These are phyloP conservation scores for Solanum chiquidenum DNA, from an alignment of 257 asterid genomes.

Conservation along the genomic window DNA sequence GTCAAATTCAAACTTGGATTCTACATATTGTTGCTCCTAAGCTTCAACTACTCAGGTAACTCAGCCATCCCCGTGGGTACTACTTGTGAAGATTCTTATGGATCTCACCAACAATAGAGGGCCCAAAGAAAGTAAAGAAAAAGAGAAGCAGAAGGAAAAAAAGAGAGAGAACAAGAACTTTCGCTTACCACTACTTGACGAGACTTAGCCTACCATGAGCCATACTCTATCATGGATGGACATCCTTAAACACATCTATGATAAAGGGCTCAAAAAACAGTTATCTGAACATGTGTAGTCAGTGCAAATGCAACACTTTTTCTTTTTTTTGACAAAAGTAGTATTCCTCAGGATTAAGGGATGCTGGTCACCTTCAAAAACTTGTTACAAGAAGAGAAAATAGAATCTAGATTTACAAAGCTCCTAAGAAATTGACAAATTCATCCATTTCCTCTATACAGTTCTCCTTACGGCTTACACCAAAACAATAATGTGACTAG, in stretches of 20 bases:
- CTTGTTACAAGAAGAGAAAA: too few relatives aligned
- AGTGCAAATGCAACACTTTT: not conserved
- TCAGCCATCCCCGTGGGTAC: not conserved
- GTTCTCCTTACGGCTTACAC: too few relatives aligned
- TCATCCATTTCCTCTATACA: too few relatives aligned
- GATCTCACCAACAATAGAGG: not conserved
- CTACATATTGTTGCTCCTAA: not conserved
- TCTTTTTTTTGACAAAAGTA: too few relatives aligned
- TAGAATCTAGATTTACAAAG: too few relatives aligned
- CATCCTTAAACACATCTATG: not conserved
- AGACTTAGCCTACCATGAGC: not conserved
- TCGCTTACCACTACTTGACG: not conserved
- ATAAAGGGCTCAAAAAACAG: not conserved
- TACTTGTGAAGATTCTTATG: not conserved
- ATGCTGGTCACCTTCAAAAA: too few relatives aligned
- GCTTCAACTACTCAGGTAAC: not conserved
- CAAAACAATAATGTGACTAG: too few relatives aligned
- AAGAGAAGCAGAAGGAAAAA: not conserved
- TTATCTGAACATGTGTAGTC: not conserved
- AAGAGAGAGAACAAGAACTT: not conserved
- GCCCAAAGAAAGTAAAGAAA: not conserved
- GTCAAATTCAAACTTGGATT: not conserved
- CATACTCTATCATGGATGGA: not conserved
- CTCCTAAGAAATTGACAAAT: too few relatives aligned
- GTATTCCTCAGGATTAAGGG: too few relatives aligned